Base-by-base conservation (phyloP, 345 rosid species). In the Firmiana major region DNA sequence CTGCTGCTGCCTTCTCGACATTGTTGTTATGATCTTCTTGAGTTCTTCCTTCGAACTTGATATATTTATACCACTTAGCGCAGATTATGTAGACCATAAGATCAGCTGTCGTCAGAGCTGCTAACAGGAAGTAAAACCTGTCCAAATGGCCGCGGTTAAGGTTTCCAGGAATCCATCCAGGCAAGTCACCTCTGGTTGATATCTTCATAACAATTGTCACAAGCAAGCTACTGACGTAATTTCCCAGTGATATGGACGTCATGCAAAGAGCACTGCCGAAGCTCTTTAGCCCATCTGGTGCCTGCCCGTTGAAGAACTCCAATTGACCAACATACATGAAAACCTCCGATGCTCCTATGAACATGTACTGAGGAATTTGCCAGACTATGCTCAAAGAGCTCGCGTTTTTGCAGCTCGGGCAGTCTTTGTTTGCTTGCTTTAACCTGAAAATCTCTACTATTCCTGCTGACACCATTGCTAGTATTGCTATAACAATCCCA, bases 311-410 rank as follows among this genome's bases (percentile, higher is more conserved):
- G 75, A 96, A 96, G 86, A 96, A 96, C 83, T 96, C 99, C 1
- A 96, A 82, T 71, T 96, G 99, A 26, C 98, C 98, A 12, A 93
- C 97, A 31, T 93, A 96, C 99, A 96, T 93, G 84, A 96, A 96
- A 24, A 96, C 98, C 84, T 96, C 99, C 0, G 98, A 96, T 28
- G 97, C 98, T 81, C 97, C 98, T 13, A 93, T 89, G 21, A 96
- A 83, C 67, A 82, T 90, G 73, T 96, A 96, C 73, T 96, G 99
- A 38, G 99, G 99, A 19, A 92, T 82, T 83, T 96, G 99, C 99
- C 99, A 93, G 78, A 96, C 90, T 73, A 93, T 91, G 86, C 98
- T 93, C 76, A 96, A 70, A 0, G 93, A 76, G 84, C 98, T 93
- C 0, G 98, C 80, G 43, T 80, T 84, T 73, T 83, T 77, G 15